phyloP scores from a whole-genome alignment of 2,329 filamentous ascomycete species.

The Plenodomus lindquistii region DNA sequence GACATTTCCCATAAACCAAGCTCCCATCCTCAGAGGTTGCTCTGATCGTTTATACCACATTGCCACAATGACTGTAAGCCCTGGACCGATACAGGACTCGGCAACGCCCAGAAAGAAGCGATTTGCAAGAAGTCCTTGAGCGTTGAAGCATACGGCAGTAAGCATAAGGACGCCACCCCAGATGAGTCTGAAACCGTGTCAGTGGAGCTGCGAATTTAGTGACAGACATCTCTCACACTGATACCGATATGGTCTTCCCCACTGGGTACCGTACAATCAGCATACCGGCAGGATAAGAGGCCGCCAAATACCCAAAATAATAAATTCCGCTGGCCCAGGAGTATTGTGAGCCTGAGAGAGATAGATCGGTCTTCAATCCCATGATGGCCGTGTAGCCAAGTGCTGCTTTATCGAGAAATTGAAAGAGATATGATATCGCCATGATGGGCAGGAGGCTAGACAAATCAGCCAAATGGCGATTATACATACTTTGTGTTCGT shows the following conservation, averaged over 20 bases:
- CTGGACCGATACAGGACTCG: slow-evolving; percentile 51
- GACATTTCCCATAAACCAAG: slow-evolving; percentile 54
- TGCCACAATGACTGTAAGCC: slow-evolving; percentile 65
- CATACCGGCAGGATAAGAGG: slow-evolving; percentile 48
- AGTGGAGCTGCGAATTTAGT: slow-evolving; percentile 6
- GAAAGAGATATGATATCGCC: slow-evolving; percentile 18
- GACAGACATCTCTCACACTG: slow-evolving; percentile 8
- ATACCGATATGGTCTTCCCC: slow-evolving; percentile 45
- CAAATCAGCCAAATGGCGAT: neutral
- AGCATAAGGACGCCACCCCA: slow-evolving; percentile 52
- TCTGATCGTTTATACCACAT: slow-evolving; percentile 69
- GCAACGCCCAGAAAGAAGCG: slow-evolving; percentile 57
- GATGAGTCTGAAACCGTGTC: slow-evolving; percentile 29
- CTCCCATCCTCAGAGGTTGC: slow-evolving; percentile 58
- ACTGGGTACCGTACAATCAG: slow-evolving; percentile 57
- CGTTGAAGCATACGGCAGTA: slow-evolving; percentile 48
- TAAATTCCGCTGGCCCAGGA: slow-evolving; percentile 30
- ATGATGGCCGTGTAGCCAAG: slow-evolving; percentile 26
- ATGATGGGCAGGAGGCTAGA: slow-evolving; percentile 17
- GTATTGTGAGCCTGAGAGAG: slow-evolving; percentile 23
- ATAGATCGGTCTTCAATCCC: slow-evolving; percentile 20
- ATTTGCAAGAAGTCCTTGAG: slow-evolving; percentile 52
- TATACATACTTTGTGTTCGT: no score
- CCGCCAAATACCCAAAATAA: slow-evolving; percentile 36
- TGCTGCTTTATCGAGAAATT: slow-evolving; percentile 23